Conservation (phyloP, 2,329 filamentous ascomycete genomes). For the Biscogniauxia marginata region DNA sequence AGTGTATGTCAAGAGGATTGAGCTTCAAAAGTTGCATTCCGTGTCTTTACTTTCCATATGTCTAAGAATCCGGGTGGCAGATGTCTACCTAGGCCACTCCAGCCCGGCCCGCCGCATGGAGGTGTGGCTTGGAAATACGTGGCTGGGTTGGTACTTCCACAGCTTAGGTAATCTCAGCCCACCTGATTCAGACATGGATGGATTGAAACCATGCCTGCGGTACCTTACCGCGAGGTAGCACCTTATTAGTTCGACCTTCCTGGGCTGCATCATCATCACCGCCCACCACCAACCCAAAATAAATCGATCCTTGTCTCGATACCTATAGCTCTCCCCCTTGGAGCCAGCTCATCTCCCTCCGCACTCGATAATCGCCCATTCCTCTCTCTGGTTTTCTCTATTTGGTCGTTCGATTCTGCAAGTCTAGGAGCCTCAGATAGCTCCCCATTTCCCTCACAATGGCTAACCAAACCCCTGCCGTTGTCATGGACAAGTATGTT, state of each 20-base stretch:
- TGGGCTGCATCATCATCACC: conserved; percentile 16
- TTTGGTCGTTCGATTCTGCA: not conserved
- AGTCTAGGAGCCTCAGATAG: conserved; percentile 11
- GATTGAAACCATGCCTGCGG: not conserved
- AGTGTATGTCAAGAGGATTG: no score
- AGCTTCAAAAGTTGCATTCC: no score
- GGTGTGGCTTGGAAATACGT: no score
- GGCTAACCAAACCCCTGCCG: conserved; percentile 98
- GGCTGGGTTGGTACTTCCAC: no score
- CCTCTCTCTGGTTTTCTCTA: not conserved
- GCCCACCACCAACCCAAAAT: not conserved
- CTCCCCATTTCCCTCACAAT: conserved; percentile 52
- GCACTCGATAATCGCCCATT: conserved; percentile 3
- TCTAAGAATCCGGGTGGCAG: no score
- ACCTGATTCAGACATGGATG: no score
- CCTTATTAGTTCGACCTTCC: conserved; percentile 16
- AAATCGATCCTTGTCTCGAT: not conserved
- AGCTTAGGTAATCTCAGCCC: no score
- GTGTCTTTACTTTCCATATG: no score
- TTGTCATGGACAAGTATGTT: conserved; percentile 99
- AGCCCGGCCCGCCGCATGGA: no score
- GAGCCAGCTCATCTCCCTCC: conserved; percentile 3
- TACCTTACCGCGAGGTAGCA: conserved; percentile 18
- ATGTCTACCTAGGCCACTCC: no score
- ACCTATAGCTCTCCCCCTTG: conserved; percentile 14